These are phyloP conservation scores for Rusavskia elegans DNA, from an alignment of 495 filamentous ascomycete genomes.

Conservation along the genomic window DNA sequence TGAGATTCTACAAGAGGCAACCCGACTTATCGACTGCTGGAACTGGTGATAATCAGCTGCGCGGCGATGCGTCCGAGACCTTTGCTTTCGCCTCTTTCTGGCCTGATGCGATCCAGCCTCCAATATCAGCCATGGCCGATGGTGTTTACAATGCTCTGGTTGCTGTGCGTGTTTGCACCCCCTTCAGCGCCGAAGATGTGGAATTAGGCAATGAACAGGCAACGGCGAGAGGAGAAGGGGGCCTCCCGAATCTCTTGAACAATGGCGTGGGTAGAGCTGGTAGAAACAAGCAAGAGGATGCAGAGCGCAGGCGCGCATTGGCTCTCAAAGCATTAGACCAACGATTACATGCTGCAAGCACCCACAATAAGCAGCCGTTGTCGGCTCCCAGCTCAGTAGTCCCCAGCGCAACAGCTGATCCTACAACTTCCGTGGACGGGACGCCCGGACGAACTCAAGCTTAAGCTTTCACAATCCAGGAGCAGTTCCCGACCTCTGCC, in stretches of 20 bases:
- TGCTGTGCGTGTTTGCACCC: constrained; percentile 56
- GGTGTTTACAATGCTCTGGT: constrained; percentile 62
- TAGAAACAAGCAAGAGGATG: constrained; percentile 61
- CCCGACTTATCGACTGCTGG: constrained; percentile 38
- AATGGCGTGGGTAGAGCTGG: constrained; percentile 25
- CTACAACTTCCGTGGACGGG: neutral
- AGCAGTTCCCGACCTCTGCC: neutral
- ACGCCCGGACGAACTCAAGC: neutral
- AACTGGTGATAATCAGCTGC: constrained; percentile 32
- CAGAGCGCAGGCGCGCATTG: constrained; percentile 74
- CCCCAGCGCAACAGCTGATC: constrained; percentile 18
- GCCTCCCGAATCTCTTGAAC: constrained; percentile 44
- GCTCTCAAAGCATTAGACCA: constrained; percentile 88
- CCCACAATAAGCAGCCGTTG: constrained; percentile 20
- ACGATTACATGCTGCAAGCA: constrained; percentile 68
- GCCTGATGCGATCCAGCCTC: constrained; percentile 68
- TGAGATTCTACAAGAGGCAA: constrained; percentile 88
- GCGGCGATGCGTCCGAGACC: constrained; percentile 87
- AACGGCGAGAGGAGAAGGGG: constrained; percentile 49
- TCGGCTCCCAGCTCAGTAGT: constrained; percentile 10
- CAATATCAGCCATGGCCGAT: constrained; percentile 56
- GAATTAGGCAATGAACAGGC: constrained; percentile 63
- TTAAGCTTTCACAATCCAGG: neutral
- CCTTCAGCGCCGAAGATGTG: constrained; percentile 75
- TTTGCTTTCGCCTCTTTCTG: constrained; percentile 94